Conservation (phyloP, 208 protist species). For the Vickermania spadyakhi region DNA sequence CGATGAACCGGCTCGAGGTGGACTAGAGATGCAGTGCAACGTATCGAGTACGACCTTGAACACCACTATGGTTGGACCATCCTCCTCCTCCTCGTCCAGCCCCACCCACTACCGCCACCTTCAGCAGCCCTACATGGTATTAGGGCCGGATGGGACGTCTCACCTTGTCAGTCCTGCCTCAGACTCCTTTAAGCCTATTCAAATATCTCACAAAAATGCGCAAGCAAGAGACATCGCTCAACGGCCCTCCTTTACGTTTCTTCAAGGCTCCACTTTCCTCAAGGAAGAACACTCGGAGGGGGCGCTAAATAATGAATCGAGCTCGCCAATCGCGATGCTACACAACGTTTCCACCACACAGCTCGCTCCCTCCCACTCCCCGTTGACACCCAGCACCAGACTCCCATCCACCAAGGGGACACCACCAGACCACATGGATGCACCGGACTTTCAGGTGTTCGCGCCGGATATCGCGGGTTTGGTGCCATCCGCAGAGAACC, state of each 20-base stretch:
- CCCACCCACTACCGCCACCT: background rate
- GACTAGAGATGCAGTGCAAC: too few relatives aligned
- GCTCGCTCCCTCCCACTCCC: background rate
- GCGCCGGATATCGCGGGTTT: background rate
- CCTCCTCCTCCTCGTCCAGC: background rate
- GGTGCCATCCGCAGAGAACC: background rate
- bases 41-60: too few relatives aligned
- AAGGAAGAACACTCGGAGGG: background rate
- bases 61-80: too few relatives aligned
- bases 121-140: background rate
- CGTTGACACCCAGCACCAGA: background rate
- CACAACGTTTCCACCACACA: background rate
- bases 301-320: background rate
- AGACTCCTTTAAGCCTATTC: background rate
- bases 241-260: background rate
- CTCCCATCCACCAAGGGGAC: background rate
- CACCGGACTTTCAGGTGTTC: too few relatives aligned
- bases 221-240: background rate
- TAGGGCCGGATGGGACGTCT: background rate
- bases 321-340: background rate
- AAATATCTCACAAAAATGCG: background rate
- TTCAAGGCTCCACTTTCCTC: background rate
- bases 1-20: too few relatives aligned
- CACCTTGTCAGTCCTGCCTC: background rate
- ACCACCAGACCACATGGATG: background rate